Base-by-base conservation (phyloP, 2,329 filamentous ascomycete genomes). In the Aspergillus pseudoglaucus region DNA sequence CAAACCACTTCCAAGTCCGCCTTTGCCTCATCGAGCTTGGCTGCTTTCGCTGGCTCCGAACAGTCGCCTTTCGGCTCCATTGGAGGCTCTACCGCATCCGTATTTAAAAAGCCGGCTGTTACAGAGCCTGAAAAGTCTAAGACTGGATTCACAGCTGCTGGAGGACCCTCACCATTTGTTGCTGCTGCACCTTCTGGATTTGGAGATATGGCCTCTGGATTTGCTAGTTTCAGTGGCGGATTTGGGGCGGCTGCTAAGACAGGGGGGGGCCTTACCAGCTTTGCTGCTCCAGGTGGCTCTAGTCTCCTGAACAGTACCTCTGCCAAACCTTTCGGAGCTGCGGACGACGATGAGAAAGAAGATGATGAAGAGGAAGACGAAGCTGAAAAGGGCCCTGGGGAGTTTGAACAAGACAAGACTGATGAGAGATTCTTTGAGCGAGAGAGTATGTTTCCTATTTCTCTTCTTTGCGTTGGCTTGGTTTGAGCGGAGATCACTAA, bases 291-390 rank as follows among this genome's bases (percentile, higher is more conserved):
- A 18, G 66, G 67, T 17, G 80, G 77, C 44, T 57, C 70, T 44
- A 60, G 67, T 15, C 71, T 71, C 42, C 66, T 75, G 50, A 71
- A 72, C 2, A 59, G 54, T 47, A 60, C 50, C n/a, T 54, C 53
- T 17, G 43, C 59, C 3, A 88, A 81, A 66, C 79, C 88, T 0
- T 93, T 95, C 63, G 89, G 89, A 27, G 86, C 88, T 10, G 81
- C 87, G 1, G 83, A 83, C 35, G 67, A 71, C 42, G 65, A 73
- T 46, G 70, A 70, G 25, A 70, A 73, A 4, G 72, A 75, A 6
- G 72, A 75, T 22, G 72, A 75, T 3, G 74, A 75, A 10, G 75
- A 78, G 33, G 70, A 70, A 4, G 77, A 79, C 33, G 75, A 76
- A 7, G 75, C 61, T 15, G 67, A 71, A 23, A 59, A 63, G 6